A percentile compares a stretch with the other conserved stretches of the same genome.
These are phyloP conservation scores for Dactylellina haptotyla DNA, from an alignment of 2,329 filamentous ascomycete genomes.

Conservation along the genomic window DNA sequence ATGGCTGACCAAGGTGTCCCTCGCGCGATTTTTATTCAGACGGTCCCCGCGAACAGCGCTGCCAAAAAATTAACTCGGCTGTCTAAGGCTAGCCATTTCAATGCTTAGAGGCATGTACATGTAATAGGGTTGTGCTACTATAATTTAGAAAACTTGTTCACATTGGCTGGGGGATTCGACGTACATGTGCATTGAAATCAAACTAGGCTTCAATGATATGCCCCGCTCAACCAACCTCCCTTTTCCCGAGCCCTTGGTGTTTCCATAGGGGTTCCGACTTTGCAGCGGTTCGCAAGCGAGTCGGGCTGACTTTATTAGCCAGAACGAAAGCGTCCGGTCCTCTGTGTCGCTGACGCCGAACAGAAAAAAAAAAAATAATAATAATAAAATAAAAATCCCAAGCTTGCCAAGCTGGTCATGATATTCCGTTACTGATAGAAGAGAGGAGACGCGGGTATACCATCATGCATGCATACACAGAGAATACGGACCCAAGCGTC, in stretches of 20 bases:
- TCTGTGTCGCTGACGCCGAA: no score
- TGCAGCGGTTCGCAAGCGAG: slow-evolving; percentile 1
- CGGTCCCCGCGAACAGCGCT: slow-evolving; percentile 49
- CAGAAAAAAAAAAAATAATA: background rate
- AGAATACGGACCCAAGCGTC: no score
- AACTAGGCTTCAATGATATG: slow-evolving; percentile 11
- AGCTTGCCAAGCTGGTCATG: no score
- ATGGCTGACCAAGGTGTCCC: slow-evolving; percentile 5
- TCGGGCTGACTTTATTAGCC: slow-evolving; percentile 29
- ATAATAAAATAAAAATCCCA: no score
- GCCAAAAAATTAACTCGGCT: slow-evolving; percentile 25
- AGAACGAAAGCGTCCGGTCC: slow-evolving; percentile 1
- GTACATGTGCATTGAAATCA: slow-evolving; percentile 21
- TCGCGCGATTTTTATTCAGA: slow-evolving; percentile 26
- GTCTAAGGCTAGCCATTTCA: slow-evolving; percentile 13
- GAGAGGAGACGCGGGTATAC: no score
- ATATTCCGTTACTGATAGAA: no score
- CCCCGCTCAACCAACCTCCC: slow-evolving; percentile 50
- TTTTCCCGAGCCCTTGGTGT: slow-evolving; percentile 44
- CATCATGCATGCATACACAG: no score
- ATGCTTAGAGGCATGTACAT: slow-evolving; percentile 9
- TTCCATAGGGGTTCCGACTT: slow-evolving; percentile 2
- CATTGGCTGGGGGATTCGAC: slow-evolving; percentile 20
- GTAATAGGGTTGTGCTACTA: slow-evolving; percentile 12
- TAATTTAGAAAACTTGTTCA: slow-evolving; percentile 22